These are phyloP conservation scores for Lathyrus sativus DNA, from an alignment of 306 rosid genomes.

Conservation along the genomic window DNA sequence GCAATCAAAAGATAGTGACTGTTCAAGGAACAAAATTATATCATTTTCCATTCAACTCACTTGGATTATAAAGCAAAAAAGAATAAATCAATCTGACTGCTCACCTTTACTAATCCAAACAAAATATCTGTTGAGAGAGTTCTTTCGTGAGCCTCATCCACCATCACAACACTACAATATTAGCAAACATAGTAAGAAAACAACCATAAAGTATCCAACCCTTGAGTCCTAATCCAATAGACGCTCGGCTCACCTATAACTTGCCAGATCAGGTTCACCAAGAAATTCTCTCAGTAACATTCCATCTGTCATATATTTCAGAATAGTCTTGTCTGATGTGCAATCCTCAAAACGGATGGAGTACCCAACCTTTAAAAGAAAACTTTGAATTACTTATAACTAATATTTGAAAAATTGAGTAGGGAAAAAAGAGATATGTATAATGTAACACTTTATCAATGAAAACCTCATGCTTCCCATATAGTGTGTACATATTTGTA, in stretches of 20 bases:
- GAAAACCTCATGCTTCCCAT: constrained; percentile 20
- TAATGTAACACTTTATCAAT: neutral
- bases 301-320: constrained; percentile 98
- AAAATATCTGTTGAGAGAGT: constrained; percentile 96
- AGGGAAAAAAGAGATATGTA: neutral
- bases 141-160: constrained; percentile 99
- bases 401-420: constrained; percentile 12
- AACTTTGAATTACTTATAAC: constrained; percentile 23
- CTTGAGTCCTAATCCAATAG: constrained; percentile 23
- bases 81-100: constrained; percentile 12
- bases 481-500: constrained; percentile 8
- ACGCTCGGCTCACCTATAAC: constrained; percentile 80
- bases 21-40: constrained; percentile 21
- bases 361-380: constrained; percentile 79
- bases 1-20: constrained; percentile 30
- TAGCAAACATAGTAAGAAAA: constrained; percentile 40
- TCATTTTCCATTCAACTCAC: constrained; percentile 20
- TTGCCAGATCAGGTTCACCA: constrained; percentile 88
- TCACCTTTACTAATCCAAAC: constrained; percentile 92
- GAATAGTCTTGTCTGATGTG: constrained; percentile 89
- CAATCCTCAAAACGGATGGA: constrained; percentile 98
- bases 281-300: constrained; percentile 94
- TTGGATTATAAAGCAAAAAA: constrained; percentile 15
- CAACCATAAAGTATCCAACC: constrained; percentile 25
- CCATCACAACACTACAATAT: constrained; percentile 87